Evolutionary conservation across 73 alveolate species (phyloP).

Genomic region (Stentor roeselii): DNA sequence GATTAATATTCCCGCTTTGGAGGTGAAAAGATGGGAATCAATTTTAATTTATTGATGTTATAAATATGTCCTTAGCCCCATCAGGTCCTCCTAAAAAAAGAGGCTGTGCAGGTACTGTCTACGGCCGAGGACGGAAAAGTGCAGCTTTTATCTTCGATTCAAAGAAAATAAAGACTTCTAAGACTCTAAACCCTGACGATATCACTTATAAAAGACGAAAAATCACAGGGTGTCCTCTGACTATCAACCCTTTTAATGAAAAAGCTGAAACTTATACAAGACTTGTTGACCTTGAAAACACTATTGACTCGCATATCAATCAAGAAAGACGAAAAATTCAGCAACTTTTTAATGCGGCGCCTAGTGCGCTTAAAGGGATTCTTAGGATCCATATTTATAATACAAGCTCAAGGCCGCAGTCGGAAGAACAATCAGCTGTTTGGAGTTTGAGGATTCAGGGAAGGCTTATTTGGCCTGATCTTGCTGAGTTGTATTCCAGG

Average conservation of each 20-base stretch:
- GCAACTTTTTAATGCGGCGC: neutral
- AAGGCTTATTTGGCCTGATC: constrained; percentile 14
- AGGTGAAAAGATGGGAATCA: too few relatives aligned
- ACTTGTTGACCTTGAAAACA: constrained; percentile 14
- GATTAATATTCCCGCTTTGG: too few relatives aligned
- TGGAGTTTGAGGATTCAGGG: constrained; percentile 22
- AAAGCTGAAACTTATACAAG: neutral
- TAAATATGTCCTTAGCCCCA: constrained; percentile 17
- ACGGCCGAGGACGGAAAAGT: constrained; percentile 9
- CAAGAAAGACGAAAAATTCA: constrained; percentile 9
- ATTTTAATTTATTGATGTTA: neutral
- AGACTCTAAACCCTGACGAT: neutral
- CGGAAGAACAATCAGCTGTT: neutral
- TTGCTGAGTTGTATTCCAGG: neutral
- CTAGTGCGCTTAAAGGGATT: constrained; percentile 7
- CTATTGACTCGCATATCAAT: neutral
- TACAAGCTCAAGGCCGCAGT: constrained; percentile 8
- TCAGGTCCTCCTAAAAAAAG: constrained; percentile 23
- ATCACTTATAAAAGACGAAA: neutral
- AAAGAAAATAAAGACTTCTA: neutral
- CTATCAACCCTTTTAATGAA: neutral
- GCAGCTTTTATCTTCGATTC: neutral
- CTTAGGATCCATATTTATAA: constrained; percentile 13
- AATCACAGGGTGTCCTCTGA: neutral
- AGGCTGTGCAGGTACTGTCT: constrained; percentile 22